Percentiles rank a stretch among this genome's conserved stretches.
These are phyloP conservation scores for Torulaspora delbrueckii DNA, from an alignment of 805 yeast genomes.

Conservation along the genomic window DNA sequence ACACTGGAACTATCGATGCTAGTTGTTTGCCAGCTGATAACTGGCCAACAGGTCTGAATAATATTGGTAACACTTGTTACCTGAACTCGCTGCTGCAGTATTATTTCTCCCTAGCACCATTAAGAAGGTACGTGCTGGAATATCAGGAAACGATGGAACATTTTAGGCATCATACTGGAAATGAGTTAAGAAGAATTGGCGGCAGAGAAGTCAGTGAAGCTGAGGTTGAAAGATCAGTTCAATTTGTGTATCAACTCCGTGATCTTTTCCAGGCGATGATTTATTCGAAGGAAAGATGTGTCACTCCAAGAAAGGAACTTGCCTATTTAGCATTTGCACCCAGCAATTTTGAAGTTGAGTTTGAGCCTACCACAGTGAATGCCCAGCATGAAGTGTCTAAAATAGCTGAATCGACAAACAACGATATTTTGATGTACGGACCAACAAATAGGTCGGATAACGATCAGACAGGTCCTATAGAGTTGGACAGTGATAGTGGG, in stretches of 20 bases:
- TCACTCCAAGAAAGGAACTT: conserved; percentile 75
- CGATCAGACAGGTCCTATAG: neutral
- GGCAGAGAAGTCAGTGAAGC: conserved; percentile 75
- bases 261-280: conserved; percentile 68
- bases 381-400: neutral
- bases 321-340: conserved; percentile 86
- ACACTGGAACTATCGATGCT: conserved; percentile 59
- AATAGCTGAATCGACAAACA: neutral
- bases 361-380: conserved; percentile 32
- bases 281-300: conserved; percentile 54
- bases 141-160: conserved; percentile 43
- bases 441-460: neutral
- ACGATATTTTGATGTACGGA: neutral
- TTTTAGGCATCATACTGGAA: conserved; percentile 20
- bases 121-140: conserved; percentile 58
- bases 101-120: conserved; percentile 79
- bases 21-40: conserved; percentile 54
- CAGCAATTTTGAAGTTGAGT: conserved; percentile 59
- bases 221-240: conserved; percentile 77
- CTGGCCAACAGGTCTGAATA: conserved; percentile 90
- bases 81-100: conserved; percentile 86
- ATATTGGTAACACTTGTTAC: conserved; percentile 95
- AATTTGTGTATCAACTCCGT: conserved; percentile 70
- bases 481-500: conserved; percentile 3
- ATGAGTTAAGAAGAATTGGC: conserved; percentile 62